Base-by-base conservation (phyloP, 106 monocot genomes). In the Dactylorhiza incarnata region DNA sequence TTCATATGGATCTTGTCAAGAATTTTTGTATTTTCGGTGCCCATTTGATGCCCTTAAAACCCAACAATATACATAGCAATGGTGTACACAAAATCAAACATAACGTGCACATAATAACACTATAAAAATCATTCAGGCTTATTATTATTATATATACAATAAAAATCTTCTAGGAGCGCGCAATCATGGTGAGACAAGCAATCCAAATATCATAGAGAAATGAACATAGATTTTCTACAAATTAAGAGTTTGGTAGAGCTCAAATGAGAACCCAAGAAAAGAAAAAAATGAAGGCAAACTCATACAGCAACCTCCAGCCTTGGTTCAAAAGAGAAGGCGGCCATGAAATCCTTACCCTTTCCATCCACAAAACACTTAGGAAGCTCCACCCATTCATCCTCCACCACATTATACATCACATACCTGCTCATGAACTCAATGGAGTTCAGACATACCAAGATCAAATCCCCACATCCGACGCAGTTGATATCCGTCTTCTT, bases 281-380 rank as follows among this genome's bases (percentile, higher is more conserved):
- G 8, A n/a, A 76, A 44, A 9, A 29, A 76, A 44, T 65, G 3
- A 65, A 58, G 22, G n/a, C 58, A 59, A 1, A 26, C 10, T 91
- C 84, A 88, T n/a, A 87, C 83, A 69, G 69, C 68, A 48, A 84
- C 84, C 77, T 95, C 92, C 13, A 95, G 26, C 66, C 95, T 92
- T 9, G 95, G 95, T 80, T 95, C 88, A 73, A 95, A 92, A 15
- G 84, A 75, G 84, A 95, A 90, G 9, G 92, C 92, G 63, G 92
- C 86, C 77, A 90, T 79, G 81, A 90, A 88, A 50, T 92, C 86
- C 69, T 52, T 83, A 10, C 68, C 71, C 22, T 78, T 83, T 1
- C 95, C 89, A 74, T 89, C 78, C 65, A 88, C 80, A 76, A 48
- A 67, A 51, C 86, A 89, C 79, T 80, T 83, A 25, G 92, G 88